Evolutionary conservation across 768 basidiomycete species (phyloP), one percentile per base, ranked within the genome.

Genomic region (Boletus reticuloceps): DNA sequence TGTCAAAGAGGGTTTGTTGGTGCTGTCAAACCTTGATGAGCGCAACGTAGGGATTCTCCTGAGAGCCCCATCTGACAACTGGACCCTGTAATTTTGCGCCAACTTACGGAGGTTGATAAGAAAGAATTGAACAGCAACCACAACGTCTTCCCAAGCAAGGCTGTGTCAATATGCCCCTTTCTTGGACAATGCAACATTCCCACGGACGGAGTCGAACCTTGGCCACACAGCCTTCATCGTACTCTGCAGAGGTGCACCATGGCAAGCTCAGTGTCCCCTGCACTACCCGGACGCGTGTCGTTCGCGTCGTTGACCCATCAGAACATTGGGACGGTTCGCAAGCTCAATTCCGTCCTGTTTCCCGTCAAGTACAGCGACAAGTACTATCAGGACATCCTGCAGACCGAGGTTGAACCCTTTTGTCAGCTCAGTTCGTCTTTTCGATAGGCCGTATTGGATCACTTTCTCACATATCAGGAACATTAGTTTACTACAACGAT

Each of bases 301-400:
- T 89, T 89, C 71, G 79, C 90, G 48, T 83, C 85, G 47, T 73
- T 92, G 65, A 89, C 86, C 12, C 76, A 79, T 53, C 94, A 94
- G 71, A 96, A 94, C 72, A 74, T 94, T 44, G 93, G 93, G 49
- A 86, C 88, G 2, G 81, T 74, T 38, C 68, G 67, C 50, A 87
- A 71, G 63, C 75, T 86, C 29, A 84, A 84, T 60, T 83, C 85
- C 3, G 89, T 94, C 39, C 80, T 95, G 40, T 94, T 94, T 70
- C 92, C 94, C 27, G 89, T 95, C 68, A 85, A 85, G 64, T 96
- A 95, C 71, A 86, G 86, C 69, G 88, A 91, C 63, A 87, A 86
- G 68, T 94, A 94, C 77, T 96, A 94, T 73, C 74, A 81, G 64
- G 89, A 89, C 65, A 84, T 95, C 57, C 71, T 91, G 46, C 75